Evolutionary conservation across 2,329 filamentous ascomycete genomes (phyloP), one percentile per base, ranked within the genome.

Genomic region (Ophiostoma ips): DNA sequence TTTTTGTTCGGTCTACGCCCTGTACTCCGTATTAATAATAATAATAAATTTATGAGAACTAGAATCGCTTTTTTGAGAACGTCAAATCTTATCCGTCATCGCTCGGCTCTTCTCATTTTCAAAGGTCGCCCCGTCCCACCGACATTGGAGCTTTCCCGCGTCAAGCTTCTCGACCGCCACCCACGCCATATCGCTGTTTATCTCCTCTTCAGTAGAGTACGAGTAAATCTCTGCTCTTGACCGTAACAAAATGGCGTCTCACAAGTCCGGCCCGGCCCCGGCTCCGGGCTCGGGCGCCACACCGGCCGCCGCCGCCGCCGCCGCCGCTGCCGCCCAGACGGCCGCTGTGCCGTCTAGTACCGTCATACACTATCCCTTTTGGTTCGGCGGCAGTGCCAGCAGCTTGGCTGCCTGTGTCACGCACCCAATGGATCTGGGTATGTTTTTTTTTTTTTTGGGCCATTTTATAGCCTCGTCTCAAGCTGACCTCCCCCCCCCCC

Each of bases 331-430:
- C 15, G 35, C 41, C 24, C 30, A 35, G 18, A 28, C 41, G 12
- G 40, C 40, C 40, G 21, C 38, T 21, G 18, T 19, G 15, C 5
- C 40, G 10, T 30, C 40, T 15, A 16, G 19, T 8, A 13, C 15
- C 43, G 18, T 30, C 49, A 63, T 75, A 38, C 68, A 69, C 54
- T 90, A 90, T 68, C 85, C 85, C 10, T 90, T 90, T 67, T 96
- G 90, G 92, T 96, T 98, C 65, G 92, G 92, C 56, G 92, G 92
- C 50, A 95, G 87, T 63, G 88, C 90, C 47, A 92, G 86, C 62
- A 94, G 87, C 63, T 83, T 92, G 72, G 90, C 90, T 35, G 89
- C 90, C 41, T 83, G 81, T 58, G 85, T 95, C 46, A 96, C 90
- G 30, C 90, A 96, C 73, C 90, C 90, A 46, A 72, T 96, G 62